phyloP scores from a whole-genome alignment of 768 basidiomycete genomes.

The Lactifluus rugatus region DNA sequence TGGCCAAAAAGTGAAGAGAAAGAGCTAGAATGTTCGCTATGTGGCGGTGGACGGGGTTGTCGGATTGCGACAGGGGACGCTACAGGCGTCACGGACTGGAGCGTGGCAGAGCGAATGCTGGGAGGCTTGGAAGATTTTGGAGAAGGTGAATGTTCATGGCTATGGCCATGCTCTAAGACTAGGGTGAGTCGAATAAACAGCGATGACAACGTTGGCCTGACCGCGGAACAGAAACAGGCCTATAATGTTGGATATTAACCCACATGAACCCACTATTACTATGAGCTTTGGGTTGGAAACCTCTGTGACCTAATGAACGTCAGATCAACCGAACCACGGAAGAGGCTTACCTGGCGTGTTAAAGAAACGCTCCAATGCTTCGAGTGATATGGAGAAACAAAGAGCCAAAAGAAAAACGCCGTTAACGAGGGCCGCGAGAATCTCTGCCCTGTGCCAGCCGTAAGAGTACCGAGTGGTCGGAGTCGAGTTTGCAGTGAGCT shows the following conservation, averaged over 20 bases:
- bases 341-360: conserved; percentile 54
- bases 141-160: conserved; percentile 20
- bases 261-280: conserved; percentile 82
- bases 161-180: conserved; percentile 22
- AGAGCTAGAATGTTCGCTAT: conserved; percentile 31
- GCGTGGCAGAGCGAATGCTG: conserved; percentile 1
- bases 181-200: not conserved
- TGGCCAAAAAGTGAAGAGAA: conserved; percentile 65
- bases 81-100: not conserved
- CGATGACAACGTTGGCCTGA: conserved; percentile 27
- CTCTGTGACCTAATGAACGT: conserved; percentile 37
- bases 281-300: conserved; percentile 83
- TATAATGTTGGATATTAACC: conserved; percentile 84
- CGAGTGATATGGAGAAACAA: conserved; percentile 91
- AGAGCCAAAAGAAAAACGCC: conserved; percentile 95
- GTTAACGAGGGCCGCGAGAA: conserved; percentile 89
- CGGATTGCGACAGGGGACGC: conserved; percentile 24
- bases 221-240: conserved; percentile 95
- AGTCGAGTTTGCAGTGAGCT: conserved; percentile 57
- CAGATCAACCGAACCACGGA: not conserved
- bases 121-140: conserved; percentile 10
- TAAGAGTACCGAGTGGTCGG: conserved; percentile 80
- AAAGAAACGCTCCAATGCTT: conserved; percentile 89
- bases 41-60: conserved; percentile 23
- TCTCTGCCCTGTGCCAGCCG: conserved; percentile 98